Evolutionary conservation across 1,284 basidiomycete species (phyloP).

Genomic region (Cryptococcus depauperatus): DNA sequence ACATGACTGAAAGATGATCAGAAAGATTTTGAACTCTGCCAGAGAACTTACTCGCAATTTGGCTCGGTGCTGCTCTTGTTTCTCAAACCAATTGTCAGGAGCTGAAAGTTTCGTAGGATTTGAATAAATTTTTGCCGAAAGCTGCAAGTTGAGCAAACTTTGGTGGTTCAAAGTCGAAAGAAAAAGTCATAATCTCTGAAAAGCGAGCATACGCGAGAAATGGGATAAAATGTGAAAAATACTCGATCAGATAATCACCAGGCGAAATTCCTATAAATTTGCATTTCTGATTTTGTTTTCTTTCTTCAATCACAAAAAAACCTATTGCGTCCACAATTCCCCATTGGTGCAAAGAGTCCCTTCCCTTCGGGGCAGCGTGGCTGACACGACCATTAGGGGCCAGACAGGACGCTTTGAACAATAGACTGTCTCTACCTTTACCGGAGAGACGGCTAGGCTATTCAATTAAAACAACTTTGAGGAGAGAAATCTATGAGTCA

Average conservation of each 20-base stretch:
- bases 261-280: conserved; percentile 3
- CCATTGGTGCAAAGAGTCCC: conserved; percentile 20
- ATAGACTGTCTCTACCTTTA: conserved; percentile 1
- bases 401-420: conserved; percentile 33
- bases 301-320: conserved; percentile 1
- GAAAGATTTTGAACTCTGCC: no score
- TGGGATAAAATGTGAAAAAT: conserved; percentile 9
- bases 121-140: no score
- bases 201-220: not conserved
- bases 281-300: conserved; percentile 1
- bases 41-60: no score
- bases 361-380: conserved; percentile 6
- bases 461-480: conserved; percentile 38
- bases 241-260: not conserved
- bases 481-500: conserved; percentile 33
- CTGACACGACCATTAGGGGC: conserved; percentile 25
- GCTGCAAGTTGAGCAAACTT: no score
- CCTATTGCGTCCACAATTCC: conserved; percentile 29
- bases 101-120: no score
- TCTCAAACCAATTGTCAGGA: no score
- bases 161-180: not conserved
- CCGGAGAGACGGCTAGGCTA: conserved; percentile 12
- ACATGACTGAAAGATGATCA: no score
- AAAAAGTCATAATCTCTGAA: not conserved
- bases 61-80: no score